A percentile compares a stretch with the other conserved stretches of the same genome.
Conservation (phyloP, 176 grass and related monocot species). For the Cenchrus fungigraminus region DNA sequence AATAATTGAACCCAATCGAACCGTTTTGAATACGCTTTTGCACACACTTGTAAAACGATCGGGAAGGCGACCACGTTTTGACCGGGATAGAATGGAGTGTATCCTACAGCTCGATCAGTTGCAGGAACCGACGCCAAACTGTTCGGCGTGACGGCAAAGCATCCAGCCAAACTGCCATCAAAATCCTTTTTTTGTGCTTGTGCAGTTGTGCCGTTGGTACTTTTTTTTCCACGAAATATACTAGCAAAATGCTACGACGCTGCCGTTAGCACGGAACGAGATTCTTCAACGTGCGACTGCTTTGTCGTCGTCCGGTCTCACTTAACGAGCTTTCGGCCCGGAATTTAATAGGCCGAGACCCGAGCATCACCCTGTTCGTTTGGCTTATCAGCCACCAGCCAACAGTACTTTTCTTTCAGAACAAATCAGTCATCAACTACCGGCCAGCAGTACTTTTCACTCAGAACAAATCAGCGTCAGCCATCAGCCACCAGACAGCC, state of each 20-base stretch:
- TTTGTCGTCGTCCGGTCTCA: not conserved
- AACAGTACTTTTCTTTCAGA: no score
- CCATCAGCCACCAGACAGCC: no score
- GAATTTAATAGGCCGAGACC: not conserved
- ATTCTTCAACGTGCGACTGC: conserved; percentile 4
- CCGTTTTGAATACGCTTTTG: not conserved
- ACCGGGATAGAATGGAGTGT: not conserved
- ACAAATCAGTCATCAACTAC: no score
- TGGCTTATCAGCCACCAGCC: no score
- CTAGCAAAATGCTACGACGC: not conserved
- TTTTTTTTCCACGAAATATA: not conserved
- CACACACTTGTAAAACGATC: conserved; percentile 1
- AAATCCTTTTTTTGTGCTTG: not conserved
- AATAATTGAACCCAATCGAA: not conserved
- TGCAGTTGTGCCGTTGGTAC: not conserved
- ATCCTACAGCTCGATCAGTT: not conserved
- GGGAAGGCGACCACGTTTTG: conserved; percentile 18
- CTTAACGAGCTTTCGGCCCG: conserved; percentile 19
- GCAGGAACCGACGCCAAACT: not conserved
- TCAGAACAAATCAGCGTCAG: no score
- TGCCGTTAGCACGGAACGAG: not conserved
- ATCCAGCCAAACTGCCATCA: not conserved
- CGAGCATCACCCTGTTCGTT: no score
- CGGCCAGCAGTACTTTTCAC: no score
- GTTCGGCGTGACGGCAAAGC: conserved; percentile 6